Conservation (phyloP, 2,329 filamentous ascomycete species). For the Lachnellula suecica region DNA sequence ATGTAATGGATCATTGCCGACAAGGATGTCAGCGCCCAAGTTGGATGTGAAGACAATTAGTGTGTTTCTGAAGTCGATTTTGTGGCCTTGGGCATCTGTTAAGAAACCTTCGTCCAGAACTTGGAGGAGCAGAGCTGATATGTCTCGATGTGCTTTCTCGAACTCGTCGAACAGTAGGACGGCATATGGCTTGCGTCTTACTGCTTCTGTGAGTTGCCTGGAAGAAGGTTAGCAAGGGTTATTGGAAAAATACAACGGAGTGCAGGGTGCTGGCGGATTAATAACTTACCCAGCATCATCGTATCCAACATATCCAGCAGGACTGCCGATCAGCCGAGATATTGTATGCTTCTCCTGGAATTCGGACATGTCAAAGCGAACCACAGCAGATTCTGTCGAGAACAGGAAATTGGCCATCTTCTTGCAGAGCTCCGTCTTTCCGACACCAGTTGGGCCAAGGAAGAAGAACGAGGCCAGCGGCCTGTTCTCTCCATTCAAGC, state of each 20-base stretch:
- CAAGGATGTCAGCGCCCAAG: conserved; percentile 86
- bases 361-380: conserved; percentile 96
- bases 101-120: conserved; percentile 96
- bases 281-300: conserved; percentile 97
- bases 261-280: no score
- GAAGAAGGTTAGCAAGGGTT: no score
- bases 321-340: conserved; percentile 83
- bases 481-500: conserved; percentile 85
- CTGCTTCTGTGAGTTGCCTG: conserved; percentile 92
- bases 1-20: conserved; percentile 67
- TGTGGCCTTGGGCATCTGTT: conserved; percentile 93
- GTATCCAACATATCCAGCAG: conserved; percentile 93
- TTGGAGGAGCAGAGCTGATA: conserved; percentile 86
- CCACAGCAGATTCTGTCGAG: conserved; percentile 84
- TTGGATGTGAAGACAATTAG: conserved; percentile 97
- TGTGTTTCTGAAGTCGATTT: conserved; percentile 94
- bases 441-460: conserved; percentile 92
- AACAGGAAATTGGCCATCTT: conserved; percentile 92
- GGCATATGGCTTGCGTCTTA: conserved; percentile 91
- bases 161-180: conserved; percentile 96
- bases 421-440: conserved; percentile 97
- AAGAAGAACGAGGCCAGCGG: conserved; percentile 97
- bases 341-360: conserved; percentile 98
- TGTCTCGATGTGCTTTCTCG: conserved; percentile 95
- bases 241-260: no score